A percentile compares a stretch with the other conserved stretches of the same genome.
These are phyloP conservation scores for Zygosaccharomyces lentus DNA, from an alignment of 805 yeast genomes.

Conservation along the genomic window DNA sequence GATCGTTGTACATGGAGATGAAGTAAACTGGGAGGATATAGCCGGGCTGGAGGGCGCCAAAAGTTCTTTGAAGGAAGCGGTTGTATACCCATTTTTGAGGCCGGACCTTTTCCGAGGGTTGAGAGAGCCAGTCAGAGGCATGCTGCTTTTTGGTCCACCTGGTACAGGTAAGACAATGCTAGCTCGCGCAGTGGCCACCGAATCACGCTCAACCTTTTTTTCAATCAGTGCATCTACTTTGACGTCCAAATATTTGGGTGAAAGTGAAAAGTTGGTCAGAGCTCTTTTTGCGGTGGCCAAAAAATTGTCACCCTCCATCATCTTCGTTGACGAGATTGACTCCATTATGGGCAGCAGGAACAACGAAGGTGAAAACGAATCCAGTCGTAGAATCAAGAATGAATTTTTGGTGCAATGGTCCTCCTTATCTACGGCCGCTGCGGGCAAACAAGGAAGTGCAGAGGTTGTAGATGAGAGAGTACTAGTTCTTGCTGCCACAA, in stretches of 20 bases:
- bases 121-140: constrained; percentile 94
- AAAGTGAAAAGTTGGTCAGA: constrained; percentile 86
- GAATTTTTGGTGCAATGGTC: constrained; percentile 96
- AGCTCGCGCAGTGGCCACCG: constrained; percentile 95
- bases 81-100: constrained; percentile 89
- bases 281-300: constrained; percentile 83
- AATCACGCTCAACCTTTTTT: constrained; percentile 88
- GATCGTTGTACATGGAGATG: constrained; percentile 84
- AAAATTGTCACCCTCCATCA: constrained; percentile 85
- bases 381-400: constrained; percentile 83
- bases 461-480: constrained; percentile 54
- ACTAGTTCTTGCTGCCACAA: constrained; percentile 89
- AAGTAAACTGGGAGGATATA: constrained; percentile 91
- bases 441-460: constrained; percentile 43
- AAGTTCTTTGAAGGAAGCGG: constrained; percentile 84
- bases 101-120: constrained; percentile 90
- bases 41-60: constrained; percentile 92
- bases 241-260: constrained; percentile 85
- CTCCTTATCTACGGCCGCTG: constrained; percentile 80
- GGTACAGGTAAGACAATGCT: constrained; percentile 99
- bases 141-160: constrained; percentile 95
- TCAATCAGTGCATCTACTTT: constrained; percentile 86
- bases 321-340: constrained; percentile 94
- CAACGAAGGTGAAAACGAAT: constrained; percentile 62
- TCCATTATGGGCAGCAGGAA: constrained; percentile 76